Percentiles rank a stretch among this genome's conserved stretches.
Evolutionary conservation across 176 grass and related monocot genomes (phyloP).

Genomic region (Aegilops longissima): DNA sequence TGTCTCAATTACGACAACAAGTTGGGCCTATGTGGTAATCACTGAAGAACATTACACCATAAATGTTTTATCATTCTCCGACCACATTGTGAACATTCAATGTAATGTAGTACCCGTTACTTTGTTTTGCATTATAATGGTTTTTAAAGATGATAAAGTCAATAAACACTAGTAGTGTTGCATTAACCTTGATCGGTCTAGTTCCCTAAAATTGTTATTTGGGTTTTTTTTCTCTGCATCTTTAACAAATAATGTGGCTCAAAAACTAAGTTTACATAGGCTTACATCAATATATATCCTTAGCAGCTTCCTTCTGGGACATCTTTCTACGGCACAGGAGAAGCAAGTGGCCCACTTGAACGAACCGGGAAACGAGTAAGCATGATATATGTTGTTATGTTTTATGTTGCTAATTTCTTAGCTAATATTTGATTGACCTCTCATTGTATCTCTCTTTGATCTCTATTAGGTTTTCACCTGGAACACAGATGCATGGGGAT

Average conservation of each 20-base stretch:
- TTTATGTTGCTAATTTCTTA: neutral
- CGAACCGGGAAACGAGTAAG: constrained; percentile 79
- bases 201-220: neutral
- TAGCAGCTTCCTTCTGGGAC: constrained; percentile 70
- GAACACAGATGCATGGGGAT: constrained; percentile 97
- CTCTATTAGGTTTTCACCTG: constrained; percentile 78
- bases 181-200: neutral
- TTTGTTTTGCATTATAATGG: neutral
- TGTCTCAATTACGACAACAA: neutral
- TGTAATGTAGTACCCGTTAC: neutral
- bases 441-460: neutral
- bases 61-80: neutral
- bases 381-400: constrained; percentile 9
- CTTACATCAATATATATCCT: constrained; percentile 14
- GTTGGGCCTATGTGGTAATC: neutral
- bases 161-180: neutral
- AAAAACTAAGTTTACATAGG: neutral
- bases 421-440: neutral
- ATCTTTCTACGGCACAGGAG: constrained; percentile 89
- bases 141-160: neutral
- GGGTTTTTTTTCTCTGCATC: neutral
- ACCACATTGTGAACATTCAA: neutral
- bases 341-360: constrained; percentile 88
- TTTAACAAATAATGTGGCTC: neutral
- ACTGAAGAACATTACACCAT: neutral